These are phyloP conservation scores for Epicoccum sorghinum DNA, from an alignment of 2,329 filamentous ascomycete genomes.

Conservation along the genomic window DNA sequence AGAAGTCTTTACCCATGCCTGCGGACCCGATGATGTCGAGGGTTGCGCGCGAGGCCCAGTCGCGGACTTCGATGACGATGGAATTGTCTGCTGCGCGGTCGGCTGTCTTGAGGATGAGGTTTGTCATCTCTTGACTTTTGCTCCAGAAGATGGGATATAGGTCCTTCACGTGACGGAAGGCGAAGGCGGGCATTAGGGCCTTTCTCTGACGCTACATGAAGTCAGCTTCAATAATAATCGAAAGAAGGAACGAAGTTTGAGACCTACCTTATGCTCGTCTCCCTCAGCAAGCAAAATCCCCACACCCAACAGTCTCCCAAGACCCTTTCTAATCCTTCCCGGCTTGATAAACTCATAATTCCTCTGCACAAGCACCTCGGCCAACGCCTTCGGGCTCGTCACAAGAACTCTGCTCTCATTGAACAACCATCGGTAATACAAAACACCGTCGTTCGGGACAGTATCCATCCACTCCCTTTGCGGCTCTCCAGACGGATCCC, in stretches of 20 bases:
- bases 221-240: slow-evolving; percentile 15
- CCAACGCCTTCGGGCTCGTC: slow-evolving; percentile 55
- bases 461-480: slow-evolving; percentile 58
- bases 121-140: slow-evolving; percentile 53
- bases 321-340: slow-evolving; percentile 52
- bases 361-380: slow-evolving; percentile 57
- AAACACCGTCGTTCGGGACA: slow-evolving; percentile 62
- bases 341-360: slow-evolving; percentile 61
- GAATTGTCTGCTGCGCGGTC: slow-evolving; percentile 32
- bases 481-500: slow-evolving; percentile 52
- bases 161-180: slow-evolving; percentile 58
- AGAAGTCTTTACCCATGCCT: slow-evolving; percentile 63
- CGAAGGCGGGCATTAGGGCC: slow-evolving; percentile 57
- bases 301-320: slow-evolving; percentile 70
- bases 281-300: slow-evolving; percentile 83
- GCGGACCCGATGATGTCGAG: slow-evolving; percentile 65
- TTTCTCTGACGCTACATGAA: slow-evolving; percentile 51
- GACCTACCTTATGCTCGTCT: slow-evolving; percentile 76
- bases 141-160: slow-evolving; percentile 57
- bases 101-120: slow-evolving; percentile 40
- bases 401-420: slow-evolving; percentile 54
- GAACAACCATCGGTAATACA: slow-evolving; percentile 58
- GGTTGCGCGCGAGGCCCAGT: slow-evolving; percentile 58
- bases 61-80: slow-evolving; percentile 51
- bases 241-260: background rate